Percentiles rank a stretch among this genome's conserved stretches.
Evolutionary conservation across 1,284 basidiomycete species (phyloP).

Genomic region (Moesziomyces antarcticus): DNA sequence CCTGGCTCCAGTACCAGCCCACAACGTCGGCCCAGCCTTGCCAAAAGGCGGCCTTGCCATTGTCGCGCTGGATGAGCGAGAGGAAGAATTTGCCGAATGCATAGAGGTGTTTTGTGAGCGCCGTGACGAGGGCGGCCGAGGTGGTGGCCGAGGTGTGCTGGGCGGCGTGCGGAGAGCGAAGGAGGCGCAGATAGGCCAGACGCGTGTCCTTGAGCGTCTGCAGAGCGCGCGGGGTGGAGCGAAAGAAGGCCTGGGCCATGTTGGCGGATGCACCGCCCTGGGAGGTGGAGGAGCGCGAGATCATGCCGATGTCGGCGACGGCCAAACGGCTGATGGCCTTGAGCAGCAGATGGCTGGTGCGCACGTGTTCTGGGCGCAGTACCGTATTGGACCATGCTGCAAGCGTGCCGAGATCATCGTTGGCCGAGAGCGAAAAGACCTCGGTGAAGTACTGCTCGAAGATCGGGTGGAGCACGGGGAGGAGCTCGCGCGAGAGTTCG

Average conservation of each 20-base stretch:
- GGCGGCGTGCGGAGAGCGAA: conserved; percentile 24
- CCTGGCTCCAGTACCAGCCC: conserved; percentile 64
- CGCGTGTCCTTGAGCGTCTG: conserved; percentile 49
- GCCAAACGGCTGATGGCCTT: conserved; percentile 59
- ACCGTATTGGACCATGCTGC: conserved; percentile 52
- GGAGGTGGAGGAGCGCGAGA: conserved; percentile 40
- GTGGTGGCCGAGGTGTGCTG: conserved; percentile 14
- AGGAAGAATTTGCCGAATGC: conserved; percentile 65
- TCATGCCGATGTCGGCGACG: conserved; percentile 60
- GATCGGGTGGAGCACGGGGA: conserved; percentile 61
- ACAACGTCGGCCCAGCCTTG: conserved; percentile 63
- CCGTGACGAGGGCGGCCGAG: conserved; percentile 23
- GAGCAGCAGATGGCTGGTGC: conserved; percentile 63
- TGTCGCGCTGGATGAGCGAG: conserved; percentile 55
- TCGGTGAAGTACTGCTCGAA: conserved; percentile 60
- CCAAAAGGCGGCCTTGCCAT: conserved; percentile 62
- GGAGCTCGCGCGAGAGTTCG: conserved; percentile 58
- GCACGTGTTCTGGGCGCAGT: conserved; percentile 50
- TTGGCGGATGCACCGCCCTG: conserved; percentile 44
- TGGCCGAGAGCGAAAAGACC: conserved; percentile 38
- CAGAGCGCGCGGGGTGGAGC: conserved; percentile 56
- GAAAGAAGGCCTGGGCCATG: conserved; percentile 61
- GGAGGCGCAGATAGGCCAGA: conserved; percentile 44
- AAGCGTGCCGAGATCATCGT: conserved; percentile 33
- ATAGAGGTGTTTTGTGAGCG: conserved; percentile 63